These are phyloP conservation scores for Globisporangium spiculum DNA, from an alignment of 352 stramenopile genomes.

Conservation along the genomic window DNA sequence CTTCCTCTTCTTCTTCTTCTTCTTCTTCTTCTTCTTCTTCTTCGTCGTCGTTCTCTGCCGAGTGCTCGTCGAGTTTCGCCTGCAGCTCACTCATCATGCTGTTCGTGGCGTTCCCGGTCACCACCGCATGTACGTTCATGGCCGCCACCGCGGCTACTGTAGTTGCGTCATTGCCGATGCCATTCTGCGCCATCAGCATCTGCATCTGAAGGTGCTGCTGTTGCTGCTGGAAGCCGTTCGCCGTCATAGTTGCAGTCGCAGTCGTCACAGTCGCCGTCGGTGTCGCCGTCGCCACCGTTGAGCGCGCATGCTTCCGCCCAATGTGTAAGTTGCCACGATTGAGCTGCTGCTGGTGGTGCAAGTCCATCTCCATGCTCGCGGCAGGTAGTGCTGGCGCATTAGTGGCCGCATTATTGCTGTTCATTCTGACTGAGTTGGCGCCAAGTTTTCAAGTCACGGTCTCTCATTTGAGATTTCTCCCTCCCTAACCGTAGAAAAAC, in stretches of 20 bases:
- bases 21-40: slow-evolving; percentile 16
- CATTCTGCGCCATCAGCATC: slow-evolving; percentile 19
- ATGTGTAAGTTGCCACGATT: slow-evolving; percentile 6
- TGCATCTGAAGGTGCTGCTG: slow-evolving; percentile 20
- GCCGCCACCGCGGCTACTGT: slow-evolving; percentile 12
- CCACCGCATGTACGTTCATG: slow-evolving; percentile 6
- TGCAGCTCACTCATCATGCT: slow-evolving; percentile 23
- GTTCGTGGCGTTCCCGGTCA: background rate
- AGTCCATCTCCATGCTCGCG: background rate
- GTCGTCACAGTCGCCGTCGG: background rate
- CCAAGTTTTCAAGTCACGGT: background rate
- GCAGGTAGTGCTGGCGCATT: background rate
- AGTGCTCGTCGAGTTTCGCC: slow-evolving; percentile 20
- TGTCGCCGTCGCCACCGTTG: background rate
- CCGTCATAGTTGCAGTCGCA: background rate
- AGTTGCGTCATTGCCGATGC: slow-evolving; percentile 1
- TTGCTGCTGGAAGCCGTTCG: slow-evolving; percentile 12
- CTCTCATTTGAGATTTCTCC: background rate
- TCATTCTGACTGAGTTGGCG: background rate
- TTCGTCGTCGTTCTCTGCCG: slow-evolving; percentile 11
- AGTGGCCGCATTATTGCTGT: background rate
- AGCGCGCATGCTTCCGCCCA: slow-evolving; percentile 23
- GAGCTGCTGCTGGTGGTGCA: slow-evolving; percentile 9
- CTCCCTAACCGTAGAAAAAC: background rate
- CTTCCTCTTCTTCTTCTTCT: slow-evolving; percentile 12